Evolutionary conservation across 306 rosid species (phyloP), one percentile per base, ranked within the genome.

Genomic region (Prinsepia uniflora): DNA sequence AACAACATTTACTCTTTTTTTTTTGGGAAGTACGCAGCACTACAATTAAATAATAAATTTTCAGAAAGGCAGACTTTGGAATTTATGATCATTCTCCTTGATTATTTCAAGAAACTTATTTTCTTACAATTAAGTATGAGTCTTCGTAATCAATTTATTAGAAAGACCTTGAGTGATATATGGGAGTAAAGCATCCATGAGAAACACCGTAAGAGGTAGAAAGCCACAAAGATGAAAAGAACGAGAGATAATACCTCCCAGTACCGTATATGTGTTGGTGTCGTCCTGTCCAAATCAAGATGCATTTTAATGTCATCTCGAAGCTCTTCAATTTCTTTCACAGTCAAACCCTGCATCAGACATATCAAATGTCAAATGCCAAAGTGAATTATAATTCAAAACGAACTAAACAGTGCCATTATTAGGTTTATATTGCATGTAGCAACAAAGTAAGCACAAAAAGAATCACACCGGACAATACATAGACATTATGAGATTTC

Each of bases 261-360:
- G 75, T 84, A 95, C 80, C 87, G 90, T 46, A 86, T 89, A 77
- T 95, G 99, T 20, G 96, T 91, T 52, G 89, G 91, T 6, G 99
- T 95, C 43, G 87, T 85, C 83, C 97, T 86, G 79, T 95, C 99
- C 86, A 95, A 82, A 78, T 88, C 99, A 77, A 95, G 89, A 89
- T 95, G 97, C 99, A 95, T 91, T 86, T 95, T 95, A 72, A 91
- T 91, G 81, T 95, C 99, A 47, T 95, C 99, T 46, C 90, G 95
- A 59, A 95, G 97, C 82, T 91, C 96, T 41, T 84, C 91, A 96
- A 89, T 95, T 78, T 95, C 97, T 78, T 91, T 89, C 47, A 85
- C 99, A 20, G 96, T 91, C 89, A 95, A 85, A 57, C 99, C 99
- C 99, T 91, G 89, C 74, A 74, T 49, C 58, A 71, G 13, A 78